These are phyloP conservation scores for Leishmania tarentolae DNA, from an alignment of 208 protist genomes.

Conservation along the genomic window DNA sequence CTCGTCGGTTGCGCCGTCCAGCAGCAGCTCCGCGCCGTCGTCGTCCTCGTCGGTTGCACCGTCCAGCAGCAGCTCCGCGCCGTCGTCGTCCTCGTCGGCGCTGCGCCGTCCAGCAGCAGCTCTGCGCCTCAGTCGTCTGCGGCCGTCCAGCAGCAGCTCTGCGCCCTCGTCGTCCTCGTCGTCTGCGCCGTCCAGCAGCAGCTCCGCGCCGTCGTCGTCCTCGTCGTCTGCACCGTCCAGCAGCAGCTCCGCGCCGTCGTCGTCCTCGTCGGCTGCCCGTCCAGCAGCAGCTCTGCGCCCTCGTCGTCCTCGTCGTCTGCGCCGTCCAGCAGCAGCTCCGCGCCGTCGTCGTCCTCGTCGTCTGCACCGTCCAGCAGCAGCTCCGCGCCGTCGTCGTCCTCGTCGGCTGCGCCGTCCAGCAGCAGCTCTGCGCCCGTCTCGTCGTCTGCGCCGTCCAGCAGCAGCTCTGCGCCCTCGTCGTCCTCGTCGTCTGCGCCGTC, in stretches of 20 bases:
- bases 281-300: not conserved
- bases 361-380: not conserved
- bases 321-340: not conserved
- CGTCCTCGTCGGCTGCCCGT: not conserved
- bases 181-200: not conserved
- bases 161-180: not conserved
- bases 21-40: not conserved
- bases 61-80: not conserved
- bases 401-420: not conserved
- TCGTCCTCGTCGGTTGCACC: not conserved
- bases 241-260: not conserved
- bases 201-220: not conserved
- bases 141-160: not conserved
- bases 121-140: not conserved
- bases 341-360: not conserved
- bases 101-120: slow-evolving; percentile 1
- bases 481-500: not conserved
- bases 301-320: not conserved
- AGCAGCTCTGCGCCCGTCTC: not conserved
- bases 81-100: not conserved
- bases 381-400: not conserved
- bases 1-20: not conserved
- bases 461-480: not conserved
- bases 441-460: not conserved
- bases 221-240: not conserved